Percentiles rank a stretch among this genome's conserved stretches.
phyloP scores from a whole-genome alignment of 1,284 basidiomycete species.

The Neotropicomus parvogracilis region DNA sequence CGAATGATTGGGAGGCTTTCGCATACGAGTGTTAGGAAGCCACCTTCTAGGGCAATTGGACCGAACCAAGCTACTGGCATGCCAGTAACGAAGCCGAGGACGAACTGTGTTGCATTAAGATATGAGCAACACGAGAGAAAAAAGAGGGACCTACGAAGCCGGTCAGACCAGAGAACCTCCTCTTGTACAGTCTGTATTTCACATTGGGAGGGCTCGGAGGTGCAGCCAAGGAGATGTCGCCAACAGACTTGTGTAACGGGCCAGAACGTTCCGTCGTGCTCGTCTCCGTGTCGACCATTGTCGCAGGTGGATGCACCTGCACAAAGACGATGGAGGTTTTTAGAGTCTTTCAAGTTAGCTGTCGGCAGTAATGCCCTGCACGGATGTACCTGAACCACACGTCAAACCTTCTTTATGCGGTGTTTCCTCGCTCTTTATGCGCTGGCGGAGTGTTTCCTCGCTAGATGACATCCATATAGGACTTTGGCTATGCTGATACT shows the following conservation, averaged over 20 bases:
- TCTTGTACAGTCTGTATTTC: constrained; percentile 60
- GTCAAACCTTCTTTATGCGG: no score
- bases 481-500: no score
- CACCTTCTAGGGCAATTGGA: constrained; percentile 67
- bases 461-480: no score
- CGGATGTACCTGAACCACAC: no score
- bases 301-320: not conserved
- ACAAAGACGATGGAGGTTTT: no score
- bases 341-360: no score
- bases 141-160: constrained; percentile 48
- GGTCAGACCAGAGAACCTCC: constrained; percentile 59
- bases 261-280: not conserved
- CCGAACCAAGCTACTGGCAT: constrained; percentile 75
- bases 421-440: no score
- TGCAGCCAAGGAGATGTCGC: no score
- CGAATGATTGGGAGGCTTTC: not conserved
- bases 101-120: constrained; percentile 39
- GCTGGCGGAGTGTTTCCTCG: no score
- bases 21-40: constrained; percentile 3
- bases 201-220: not conserved
- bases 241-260: no score
- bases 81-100: constrained; percentile 58
- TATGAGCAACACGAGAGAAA: not conserved
- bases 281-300: constrained; percentile 1
- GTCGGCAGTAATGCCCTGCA: no score